Evolutionary conservation across 768 basidiomycete species (phyloP), one percentile per base, ranked within the genome.

Genomic region (Boletus insuetus): DNA sequence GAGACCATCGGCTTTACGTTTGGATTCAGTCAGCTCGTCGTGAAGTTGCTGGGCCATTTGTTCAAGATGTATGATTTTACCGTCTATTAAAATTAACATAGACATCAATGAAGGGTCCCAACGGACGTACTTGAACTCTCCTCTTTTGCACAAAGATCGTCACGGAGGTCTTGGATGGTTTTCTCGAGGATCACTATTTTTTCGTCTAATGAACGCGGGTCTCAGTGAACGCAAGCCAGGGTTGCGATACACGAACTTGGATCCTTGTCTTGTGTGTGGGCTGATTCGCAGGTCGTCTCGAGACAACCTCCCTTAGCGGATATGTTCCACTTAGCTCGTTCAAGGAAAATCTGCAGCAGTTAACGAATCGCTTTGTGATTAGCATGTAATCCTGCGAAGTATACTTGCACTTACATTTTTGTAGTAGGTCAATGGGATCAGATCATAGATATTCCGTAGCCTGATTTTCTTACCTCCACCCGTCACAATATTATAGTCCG

Each of bases 381-480:
- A 5, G 19, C 16, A 16, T 10, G 9, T 17, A 22, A 35, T 16
- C 32, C 9, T 14, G 46, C 32, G 14, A 13, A n/a, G 5, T 16
- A 38, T 26, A 6, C 8, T 24, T 11, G 40, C 8, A 31, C 42
- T 40, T 26, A 47, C 12, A 22, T 14, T 20, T 24, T 34, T 16
- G 9, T 1, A 6, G 37, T 24, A 43, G 10, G 20, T 6, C 3
- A 39, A 14, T 6, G 44, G 47, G 38, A 59, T 48, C 10, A 46
- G 2, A 13, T 34, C 29, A 13, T 41, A 12, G 8, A 60, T 26
- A 19, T 34, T 59, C 9, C 9, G 40, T 4, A 54, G 3, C 0
- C n/a, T 16, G 3, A 59, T 34, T 34, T 24, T 40, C 46, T 49
- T 53, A 17, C 47, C 40, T 6, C 51, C 56, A 42, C 56, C 37